Conservation (phyloP, 192 early-diverging fungal genomes). For the Coemansia biformis region DNA sequence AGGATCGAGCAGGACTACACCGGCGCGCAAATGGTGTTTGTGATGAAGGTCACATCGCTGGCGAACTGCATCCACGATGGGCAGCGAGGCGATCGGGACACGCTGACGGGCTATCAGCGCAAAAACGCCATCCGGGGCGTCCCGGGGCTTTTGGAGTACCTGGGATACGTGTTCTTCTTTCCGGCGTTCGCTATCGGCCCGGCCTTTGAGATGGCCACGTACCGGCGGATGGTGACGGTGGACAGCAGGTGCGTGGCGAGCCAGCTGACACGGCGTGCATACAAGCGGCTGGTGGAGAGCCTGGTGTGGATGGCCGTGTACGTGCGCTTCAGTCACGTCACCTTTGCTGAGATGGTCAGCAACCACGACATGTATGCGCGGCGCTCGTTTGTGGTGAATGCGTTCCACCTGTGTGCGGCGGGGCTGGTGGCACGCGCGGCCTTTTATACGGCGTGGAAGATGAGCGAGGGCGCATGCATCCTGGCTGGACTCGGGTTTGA, state of each 20-base stretch:
- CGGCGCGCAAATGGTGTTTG: constrained; percentile 89
- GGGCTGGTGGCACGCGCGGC: constrained; percentile 31
- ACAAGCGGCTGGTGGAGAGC: constrained; percentile 23
- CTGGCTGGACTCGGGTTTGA: constrained; percentile 79
- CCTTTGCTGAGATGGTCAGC: constrained; percentile 17
- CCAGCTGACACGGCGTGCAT: constrained; percentile 20
- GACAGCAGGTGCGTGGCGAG: constrained; percentile 19
- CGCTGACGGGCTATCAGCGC: constrained; percentile 58
- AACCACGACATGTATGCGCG: constrained; percentile 10
- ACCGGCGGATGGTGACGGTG: constrained; percentile 51
- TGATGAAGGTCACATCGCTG: constrained; percentile 87
- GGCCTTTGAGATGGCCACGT: constrained; percentile 62
- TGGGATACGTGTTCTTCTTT: constrained; percentile 90
- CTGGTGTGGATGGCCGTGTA: constrained; percentile 41
- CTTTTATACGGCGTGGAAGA: constrained; percentile 89
- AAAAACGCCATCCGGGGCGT: constrained; percentile 54
- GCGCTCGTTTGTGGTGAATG: constrained; percentile 6
- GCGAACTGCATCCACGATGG: constrained; percentile 83
- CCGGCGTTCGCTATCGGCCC: constrained; percentile 80
- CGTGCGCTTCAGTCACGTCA: constrained; percentile 13
- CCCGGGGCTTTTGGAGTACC: constrained; percentile 69
- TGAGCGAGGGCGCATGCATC: constrained; percentile 80
- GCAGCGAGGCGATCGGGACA: constrained; percentile 12
- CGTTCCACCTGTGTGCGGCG: constrained; percentile 20
- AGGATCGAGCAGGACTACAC: constrained; percentile 73